phyloP scores from a whole-genome alignment of 257 asterid genomes.

The Salvia rosmarinus region DNA sequence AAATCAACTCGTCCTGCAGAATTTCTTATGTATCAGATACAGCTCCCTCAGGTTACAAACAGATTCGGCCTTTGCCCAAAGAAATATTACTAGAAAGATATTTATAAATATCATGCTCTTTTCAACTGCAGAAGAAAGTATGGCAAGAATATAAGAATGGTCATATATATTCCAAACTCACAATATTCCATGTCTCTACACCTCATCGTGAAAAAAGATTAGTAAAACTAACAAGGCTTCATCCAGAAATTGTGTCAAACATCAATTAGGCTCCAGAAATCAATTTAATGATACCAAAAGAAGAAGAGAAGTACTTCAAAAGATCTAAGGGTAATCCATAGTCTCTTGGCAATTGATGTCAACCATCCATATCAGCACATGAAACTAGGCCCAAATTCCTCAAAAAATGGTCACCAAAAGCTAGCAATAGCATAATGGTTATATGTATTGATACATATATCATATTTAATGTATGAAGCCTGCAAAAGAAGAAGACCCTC shows the following conservation, averaged over 20 bases:
- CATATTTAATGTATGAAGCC: conserved; percentile 4
- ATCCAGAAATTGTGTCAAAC: background rate
- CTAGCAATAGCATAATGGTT: background rate
- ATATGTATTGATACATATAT: background rate
- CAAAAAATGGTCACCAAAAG: background rate
- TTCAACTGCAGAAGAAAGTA: background rate
- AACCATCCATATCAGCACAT: background rate
- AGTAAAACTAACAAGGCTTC: background rate
- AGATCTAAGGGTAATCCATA: background rate
- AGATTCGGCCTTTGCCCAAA: background rate
- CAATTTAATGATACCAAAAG: background rate
- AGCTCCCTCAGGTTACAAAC: background rate
- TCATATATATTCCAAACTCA: background rate
- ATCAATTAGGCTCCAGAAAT: background rate
- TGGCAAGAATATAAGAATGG: background rate
- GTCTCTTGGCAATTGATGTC: background rate
- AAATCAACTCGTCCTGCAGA: background rate
- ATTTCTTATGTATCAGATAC: background rate
- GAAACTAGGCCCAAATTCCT: background rate
- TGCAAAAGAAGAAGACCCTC: conserved; percentile 15
- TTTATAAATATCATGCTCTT: background rate
- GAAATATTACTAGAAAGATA: no score
- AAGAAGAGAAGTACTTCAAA: no score
- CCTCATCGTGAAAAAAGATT: background rate
- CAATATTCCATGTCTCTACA: background rate